Evolutionary conservation across 768 basidiomycete species (phyloP).

Genomic region (Agaricus sinodeliciosus): DNA sequence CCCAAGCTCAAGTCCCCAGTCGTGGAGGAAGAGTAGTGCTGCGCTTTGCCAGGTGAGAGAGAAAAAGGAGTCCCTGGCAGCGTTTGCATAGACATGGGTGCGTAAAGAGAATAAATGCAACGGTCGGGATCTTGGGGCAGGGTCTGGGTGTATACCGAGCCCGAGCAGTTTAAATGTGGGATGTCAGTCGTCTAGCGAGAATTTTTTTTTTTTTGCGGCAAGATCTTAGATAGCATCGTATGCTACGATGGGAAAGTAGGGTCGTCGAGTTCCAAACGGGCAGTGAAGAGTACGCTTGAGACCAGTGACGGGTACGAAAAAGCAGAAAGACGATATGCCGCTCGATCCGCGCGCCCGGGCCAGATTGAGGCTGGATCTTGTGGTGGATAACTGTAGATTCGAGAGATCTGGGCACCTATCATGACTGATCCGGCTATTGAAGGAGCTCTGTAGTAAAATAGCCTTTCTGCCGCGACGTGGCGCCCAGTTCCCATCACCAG

Average conservation of each 20-base stretch:
- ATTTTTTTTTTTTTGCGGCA: not conserved
- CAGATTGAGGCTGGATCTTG: constrained; percentile 3
- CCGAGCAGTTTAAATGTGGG: not conserved
- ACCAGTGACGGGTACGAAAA: not conserved
- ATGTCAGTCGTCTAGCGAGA: not conserved
- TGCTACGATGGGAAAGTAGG: not conserved
- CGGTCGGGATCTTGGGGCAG: not conserved
- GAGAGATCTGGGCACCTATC: constrained; percentile 4
- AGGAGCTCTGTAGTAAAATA: constrained; percentile 4
- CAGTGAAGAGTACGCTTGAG: not conserved
- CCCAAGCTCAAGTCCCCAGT: not conserved
- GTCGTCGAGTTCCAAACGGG: not conserved
- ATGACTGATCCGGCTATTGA: constrained; percentile 2
- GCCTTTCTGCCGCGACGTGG: constrained; percentile 11
- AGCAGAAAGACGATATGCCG: constrained; percentile 2
- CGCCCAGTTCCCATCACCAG: constrained; percentile 2
- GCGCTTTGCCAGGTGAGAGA: not conserved
- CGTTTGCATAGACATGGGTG: not conserved
- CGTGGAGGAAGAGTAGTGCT: not conserved
- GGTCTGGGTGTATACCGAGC: not conserved
- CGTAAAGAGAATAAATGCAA: not conserved
- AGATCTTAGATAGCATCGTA: constrained; percentile 2
- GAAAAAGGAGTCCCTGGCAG: not conserved
- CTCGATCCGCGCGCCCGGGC: constrained; percentile 6
- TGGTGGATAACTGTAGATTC: not conserved